phyloP scores from a whole-genome alignment of 352 stramenopile species.

The Phytophthora melonis region DNA sequence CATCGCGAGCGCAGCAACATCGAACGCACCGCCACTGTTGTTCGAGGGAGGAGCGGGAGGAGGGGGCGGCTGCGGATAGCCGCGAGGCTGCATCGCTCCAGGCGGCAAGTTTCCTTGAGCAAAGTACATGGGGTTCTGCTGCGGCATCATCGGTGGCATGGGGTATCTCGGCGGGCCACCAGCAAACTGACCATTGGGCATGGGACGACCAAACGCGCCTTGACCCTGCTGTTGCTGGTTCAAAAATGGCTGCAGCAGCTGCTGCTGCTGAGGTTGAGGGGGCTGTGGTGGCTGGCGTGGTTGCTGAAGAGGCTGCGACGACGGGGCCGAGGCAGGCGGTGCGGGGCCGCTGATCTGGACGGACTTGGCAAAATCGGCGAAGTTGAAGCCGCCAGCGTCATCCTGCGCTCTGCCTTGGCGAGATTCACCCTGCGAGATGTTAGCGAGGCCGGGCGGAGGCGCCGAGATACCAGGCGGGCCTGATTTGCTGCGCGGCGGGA shows the following conservation, averaged over 20 bases:
- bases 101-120: constrained; percentile 37
- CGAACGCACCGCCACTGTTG: constrained; percentile 41
- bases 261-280: constrained; percentile 26
- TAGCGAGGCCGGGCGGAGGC: constrained; percentile 39
- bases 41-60: constrained; percentile 30
- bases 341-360: constrained; percentile 39
- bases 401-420: constrained; percentile 19
- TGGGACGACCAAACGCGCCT: constrained; percentile 31
- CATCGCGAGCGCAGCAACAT: constrained; percentile 81
- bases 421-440: constrained; percentile 10
- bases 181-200: constrained; percentile 37
- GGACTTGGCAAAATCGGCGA: constrained; percentile 55
- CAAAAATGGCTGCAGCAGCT: constrained; percentile 33
- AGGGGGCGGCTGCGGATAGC: constrained; percentile 42
- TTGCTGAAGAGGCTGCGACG: constrained; percentile 27
- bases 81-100: constrained; percentile 31
- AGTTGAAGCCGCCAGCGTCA: constrained; percentile 47
- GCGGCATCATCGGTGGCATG: constrained; percentile 38
- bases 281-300: constrained; percentile 12
- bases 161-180: constrained; percentile 30
- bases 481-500: constrained; percentile 26
- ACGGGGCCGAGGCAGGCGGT: constrained; percentile 19
- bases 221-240: constrained; percentile 40
- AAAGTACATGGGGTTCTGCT: constrained; percentile 44
- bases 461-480: constrained; percentile 25